These are phyloP conservation scores for Saccharomycopsis lassenensis DNA, from an alignment of 805 yeast species.

Conservation along the genomic window DNA sequence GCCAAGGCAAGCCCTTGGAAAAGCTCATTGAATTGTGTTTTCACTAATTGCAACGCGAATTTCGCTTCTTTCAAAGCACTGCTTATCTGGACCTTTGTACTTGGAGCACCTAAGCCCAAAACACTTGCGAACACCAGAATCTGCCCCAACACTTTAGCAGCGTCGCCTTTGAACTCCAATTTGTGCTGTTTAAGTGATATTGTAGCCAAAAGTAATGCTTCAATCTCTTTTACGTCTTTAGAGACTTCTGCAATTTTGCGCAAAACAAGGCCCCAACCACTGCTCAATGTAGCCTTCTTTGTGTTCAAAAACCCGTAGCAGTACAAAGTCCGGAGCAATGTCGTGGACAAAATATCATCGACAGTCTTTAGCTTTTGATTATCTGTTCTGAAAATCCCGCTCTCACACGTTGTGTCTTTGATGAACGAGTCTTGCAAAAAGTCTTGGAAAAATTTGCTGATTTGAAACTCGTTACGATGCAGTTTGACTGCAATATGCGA, in stretches of 20 bases:
- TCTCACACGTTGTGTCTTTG: slow-evolving; percentile 20
- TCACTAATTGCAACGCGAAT: slow-evolving; percentile 43
- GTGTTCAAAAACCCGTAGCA: slow-evolving; percentile 2
- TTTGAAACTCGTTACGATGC: slow-evolving; percentile 23
- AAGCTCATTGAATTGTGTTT: slow-evolving; percentile 40
- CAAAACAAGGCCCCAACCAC: slow-evolving; percentile 41
- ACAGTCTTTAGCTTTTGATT: slow-evolving; percentile 3
- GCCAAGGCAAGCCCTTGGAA: slow-evolving; percentile 42
- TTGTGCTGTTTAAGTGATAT: no score
- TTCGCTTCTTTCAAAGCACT: no score
- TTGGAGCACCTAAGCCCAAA: no score
- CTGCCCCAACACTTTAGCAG: no score
- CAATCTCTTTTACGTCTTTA: slow-evolving; percentile 24
- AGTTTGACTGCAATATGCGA: slow-evolving; percentile 21
- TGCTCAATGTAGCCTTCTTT: slow-evolving; percentile 7
- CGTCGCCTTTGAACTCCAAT: no score
- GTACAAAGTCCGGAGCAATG: slow-evolving; percentile 3
- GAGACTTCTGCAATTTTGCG: slow-evolving; percentile 24
- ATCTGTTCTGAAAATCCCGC: slow-evolving; percentile 1
- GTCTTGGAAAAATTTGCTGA: slow-evolving; percentile 29
- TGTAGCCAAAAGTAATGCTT: slow-evolving; percentile 36
- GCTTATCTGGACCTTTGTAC: no score
- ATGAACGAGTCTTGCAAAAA: slow-evolving; percentile 44
- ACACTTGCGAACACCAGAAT: no score
- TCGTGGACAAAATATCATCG: slow-evolving; percentile 6